Evolutionary conservation across 805 yeast genomes (phyloP).

Genomic region (Brettanomyces custersianus): DNA sequence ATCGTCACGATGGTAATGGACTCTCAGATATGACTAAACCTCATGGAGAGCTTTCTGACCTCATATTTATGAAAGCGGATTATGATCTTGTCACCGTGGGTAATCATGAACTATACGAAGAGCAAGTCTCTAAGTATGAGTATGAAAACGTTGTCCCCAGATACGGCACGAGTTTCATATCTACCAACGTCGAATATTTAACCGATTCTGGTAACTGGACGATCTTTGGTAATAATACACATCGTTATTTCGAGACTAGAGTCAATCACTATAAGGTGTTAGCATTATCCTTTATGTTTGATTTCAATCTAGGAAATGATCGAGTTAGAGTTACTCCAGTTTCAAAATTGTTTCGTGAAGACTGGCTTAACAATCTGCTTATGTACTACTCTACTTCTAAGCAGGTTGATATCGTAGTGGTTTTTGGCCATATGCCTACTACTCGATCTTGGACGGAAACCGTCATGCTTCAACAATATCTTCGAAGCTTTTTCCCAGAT

Average conservation of each 20-base stretch:
- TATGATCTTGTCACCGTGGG: slow-evolving; percentile 82
- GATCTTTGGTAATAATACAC: slow-evolving; percentile 60
- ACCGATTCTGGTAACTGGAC: slow-evolving; percentile 36
- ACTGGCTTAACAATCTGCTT: slow-evolving; percentile 55
- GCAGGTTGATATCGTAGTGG: slow-evolving; percentile 54
- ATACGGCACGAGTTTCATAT: slow-evolving; percentile 57
- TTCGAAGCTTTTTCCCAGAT: slow-evolving; percentile 54
- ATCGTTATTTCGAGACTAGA: slow-evolving; percentile 56
- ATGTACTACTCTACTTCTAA: slow-evolving; percentile 21
- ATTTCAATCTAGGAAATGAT: slow-evolving; percentile 53
- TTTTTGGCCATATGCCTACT: slow-evolving; percentile 78
- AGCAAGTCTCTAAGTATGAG: slow-evolving; percentile 58
- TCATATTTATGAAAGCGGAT: slow-evolving; percentile 53
- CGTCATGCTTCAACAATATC: slow-evolving; percentile 32
- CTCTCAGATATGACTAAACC: slow-evolving; percentile 69
- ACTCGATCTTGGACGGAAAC: slow-evolving; percentile 47
- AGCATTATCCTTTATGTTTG: slow-evolving; percentile 72
- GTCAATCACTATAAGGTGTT: slow-evolving; percentile 43
- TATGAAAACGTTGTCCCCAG: slow-evolving; percentile 47
- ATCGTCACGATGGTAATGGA: slow-evolving; percentile 93
- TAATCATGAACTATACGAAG: slow-evolving; percentile 79
- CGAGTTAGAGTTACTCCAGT: slow-evolving; percentile 60
- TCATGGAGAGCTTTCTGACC: slow-evolving; percentile 56
- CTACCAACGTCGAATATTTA: slow-evolving; percentile 60
- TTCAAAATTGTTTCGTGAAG: slow-evolving; percentile 38